Base-by-base conservation (phyloP, 73 alveolate species). In the Loxodes magnus region DNA sequence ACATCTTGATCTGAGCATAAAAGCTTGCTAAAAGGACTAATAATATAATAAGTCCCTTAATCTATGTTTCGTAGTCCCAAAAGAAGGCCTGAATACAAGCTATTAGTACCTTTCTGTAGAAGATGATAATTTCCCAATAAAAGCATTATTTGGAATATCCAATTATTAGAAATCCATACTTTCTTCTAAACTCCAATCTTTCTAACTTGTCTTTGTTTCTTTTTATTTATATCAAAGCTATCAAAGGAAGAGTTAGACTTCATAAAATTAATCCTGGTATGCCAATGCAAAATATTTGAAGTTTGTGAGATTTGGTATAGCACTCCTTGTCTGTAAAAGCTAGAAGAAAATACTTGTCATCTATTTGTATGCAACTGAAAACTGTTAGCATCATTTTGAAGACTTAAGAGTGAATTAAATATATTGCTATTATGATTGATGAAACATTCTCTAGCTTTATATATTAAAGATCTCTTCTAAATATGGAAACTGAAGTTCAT, bases 51-150 rank as follows among this genome's bases (percentile, higher is more conserved):
- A 39, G 33, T 15, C 37, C 53, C 21, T 39, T 23, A 1, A 39
- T 30, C 21, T 15, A 17, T 0, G 15, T 10, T 0, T 23, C 21
- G 2, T 17, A 17, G 21, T 39, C 21, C 9, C 22, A 0, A 10
- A 39, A 15, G 43, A 74, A 74, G 2, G 67, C 82, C 3, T 80
- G 43, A 2, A 66, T 36, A 1, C 44, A 36, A 29, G 58, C 58
- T 56, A 63, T 27, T 12, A 60, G 41, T 20, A 55, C 54, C 38
- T 65, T 65, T 30, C 82, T 56, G 52, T 74, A 74, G 75, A 74
- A 66, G 27, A 74, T 57, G 23, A 59, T 56, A 24, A 74, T 50
- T 33, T 74, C 88, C 82, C 88, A 74, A 58, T 54, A 74, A 29
- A 17, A 74, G 56, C 22, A 43, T 2, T 54, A 48, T 22, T 68